Evolutionary conservation across 1,139 yeast species (phyloP).

Genomic region (Barnettozyma hawaiiensis): DNA sequence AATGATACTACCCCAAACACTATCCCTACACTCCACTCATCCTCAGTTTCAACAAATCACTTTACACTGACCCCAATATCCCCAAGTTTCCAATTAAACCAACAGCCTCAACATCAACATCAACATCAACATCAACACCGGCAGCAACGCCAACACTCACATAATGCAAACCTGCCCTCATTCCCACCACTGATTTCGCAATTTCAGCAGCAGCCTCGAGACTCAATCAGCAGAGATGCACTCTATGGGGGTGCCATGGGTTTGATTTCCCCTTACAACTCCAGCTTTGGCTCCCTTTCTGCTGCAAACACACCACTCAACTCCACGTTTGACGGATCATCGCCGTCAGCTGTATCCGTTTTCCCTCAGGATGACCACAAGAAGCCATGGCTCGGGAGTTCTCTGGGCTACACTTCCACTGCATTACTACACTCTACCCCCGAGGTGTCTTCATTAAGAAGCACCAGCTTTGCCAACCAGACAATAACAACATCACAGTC

Average conservation of each 20-base stretch:
- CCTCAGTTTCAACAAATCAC: conserved; percentile 14
- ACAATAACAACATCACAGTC: not conserved
- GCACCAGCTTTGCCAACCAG: not conserved
- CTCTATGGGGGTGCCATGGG: conserved; percentile 4
- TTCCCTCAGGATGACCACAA: not conserved
- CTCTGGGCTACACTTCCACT: not conserved
- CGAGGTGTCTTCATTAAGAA: conserved; percentile 1
- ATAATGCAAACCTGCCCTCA: conserved; percentile 8
- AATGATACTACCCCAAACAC: conserved; percentile 21
- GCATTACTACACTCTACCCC: conserved; percentile 2
- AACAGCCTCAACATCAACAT: not conserved
- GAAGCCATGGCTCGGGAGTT: conserved; percentile 12
- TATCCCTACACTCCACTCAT: conserved; percentile 21
- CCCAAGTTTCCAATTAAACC: conserved; percentile 5
- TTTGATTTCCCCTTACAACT: conserved; percentile 20
- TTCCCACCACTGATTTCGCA: conserved; percentile 3
- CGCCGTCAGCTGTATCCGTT: conserved; percentile 15
- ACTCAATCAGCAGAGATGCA: conserved; percentile 1
- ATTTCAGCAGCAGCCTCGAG: not conserved
- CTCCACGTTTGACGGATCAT: conserved; percentile 9
- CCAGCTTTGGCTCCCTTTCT: conserved; percentile 14
- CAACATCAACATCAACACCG: not conserved
- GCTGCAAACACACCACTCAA: conserved; percentile 10
- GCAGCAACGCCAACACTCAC: conserved; percentile 3
- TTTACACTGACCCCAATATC: conserved; percentile 15